A percentile compares a stretch with the other conserved stretches of the same genome.
These are phyloP conservation scores for Globisporangium lucens DNA, from an alignment of 352 stramenopile genomes.

Conservation along the genomic window DNA sequence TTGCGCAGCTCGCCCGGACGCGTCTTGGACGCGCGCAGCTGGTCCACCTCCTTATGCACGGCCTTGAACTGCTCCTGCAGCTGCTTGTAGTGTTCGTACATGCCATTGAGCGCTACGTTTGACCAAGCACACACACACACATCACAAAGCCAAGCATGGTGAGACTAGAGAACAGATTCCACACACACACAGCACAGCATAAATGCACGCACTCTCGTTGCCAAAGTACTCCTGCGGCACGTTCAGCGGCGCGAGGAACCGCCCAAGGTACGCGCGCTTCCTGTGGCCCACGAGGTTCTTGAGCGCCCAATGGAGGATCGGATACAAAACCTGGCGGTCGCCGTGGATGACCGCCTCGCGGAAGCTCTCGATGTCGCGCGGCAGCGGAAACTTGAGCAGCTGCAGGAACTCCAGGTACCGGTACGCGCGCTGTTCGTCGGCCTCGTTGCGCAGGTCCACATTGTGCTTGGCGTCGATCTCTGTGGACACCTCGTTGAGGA, in stretches of 20 bases:
- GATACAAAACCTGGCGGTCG: slow-evolving; percentile 88
- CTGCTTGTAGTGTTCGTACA: slow-evolving; percentile 91
- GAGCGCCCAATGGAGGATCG: slow-evolving; percentile 91
- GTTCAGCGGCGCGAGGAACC: slow-evolving; percentile 91
- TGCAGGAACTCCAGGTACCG: slow-evolving; percentile 91
- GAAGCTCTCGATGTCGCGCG: slow-evolving; percentile 67
- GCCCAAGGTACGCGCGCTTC: slow-evolving; percentile 93
- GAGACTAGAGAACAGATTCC: neutral
- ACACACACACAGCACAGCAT: slow-evolving; percentile 1
- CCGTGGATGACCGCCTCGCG: slow-evolving; percentile 75
- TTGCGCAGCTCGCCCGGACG: slow-evolving; percentile 80
- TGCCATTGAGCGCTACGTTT: slow-evolving; percentile 47
- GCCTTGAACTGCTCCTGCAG: slow-evolving; percentile 92
- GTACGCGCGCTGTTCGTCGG: slow-evolving; percentile 68
- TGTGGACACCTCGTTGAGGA: slow-evolving; percentile 91
- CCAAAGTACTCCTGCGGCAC: slow-evolving; percentile 93
- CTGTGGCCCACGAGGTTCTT: slow-evolving; percentile 84
- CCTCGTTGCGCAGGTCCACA: slow-evolving; percentile 82
- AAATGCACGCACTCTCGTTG: slow-evolving; percentile 57
- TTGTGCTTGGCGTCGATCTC: slow-evolving; percentile 86
- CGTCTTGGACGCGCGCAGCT: slow-evolving; percentile 74
- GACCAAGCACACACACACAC: no score
- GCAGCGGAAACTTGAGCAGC: slow-evolving; percentile 92
- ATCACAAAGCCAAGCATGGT: neutral
- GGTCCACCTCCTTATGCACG: slow-evolving; percentile 89